Evolutionary conservation across 176 grass and related monocot species (phyloP).

Genomic region (Raddia distichophylla): DNA sequence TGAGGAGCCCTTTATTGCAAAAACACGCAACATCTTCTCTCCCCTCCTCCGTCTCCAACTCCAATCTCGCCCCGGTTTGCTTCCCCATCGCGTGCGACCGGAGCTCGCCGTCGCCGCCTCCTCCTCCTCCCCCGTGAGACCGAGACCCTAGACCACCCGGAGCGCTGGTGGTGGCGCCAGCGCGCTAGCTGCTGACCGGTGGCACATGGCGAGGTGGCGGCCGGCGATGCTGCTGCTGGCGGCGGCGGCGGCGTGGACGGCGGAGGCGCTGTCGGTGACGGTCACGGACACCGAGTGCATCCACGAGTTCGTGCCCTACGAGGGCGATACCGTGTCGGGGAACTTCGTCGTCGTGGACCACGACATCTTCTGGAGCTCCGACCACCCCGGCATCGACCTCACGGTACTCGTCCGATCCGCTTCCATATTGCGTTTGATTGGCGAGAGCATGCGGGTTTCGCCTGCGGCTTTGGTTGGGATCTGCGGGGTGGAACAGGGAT

Average conservation of each 20-base stretch:
- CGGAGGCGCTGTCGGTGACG: conserved; percentile 74
- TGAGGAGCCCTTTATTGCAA: conserved; percentile 41
- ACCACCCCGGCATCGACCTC: conserved; percentile 97
- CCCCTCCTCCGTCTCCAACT: background rate
- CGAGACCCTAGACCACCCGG: background rate
- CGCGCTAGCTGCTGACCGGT: background rate
- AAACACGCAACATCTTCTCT: conserved; percentile 30
- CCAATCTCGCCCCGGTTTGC: conserved; percentile 28
- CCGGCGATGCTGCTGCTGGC: conserved; percentile 41
- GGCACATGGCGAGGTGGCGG: conserved; percentile 47
- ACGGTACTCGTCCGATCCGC: conserved; percentile 46
- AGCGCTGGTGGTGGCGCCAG: background rate
- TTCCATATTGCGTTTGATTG: background rate
- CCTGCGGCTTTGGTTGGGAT: conserved; percentile 32
- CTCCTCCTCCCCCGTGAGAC: background rate
- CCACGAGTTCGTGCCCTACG: conserved; percentile 97
- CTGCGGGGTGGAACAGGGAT: conserved; percentile 29
- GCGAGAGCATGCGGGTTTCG: conserved; percentile 11
- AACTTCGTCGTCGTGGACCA: conserved; percentile 99
- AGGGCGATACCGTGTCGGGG: conserved; percentile 86
- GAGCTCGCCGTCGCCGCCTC: conserved; percentile 7
- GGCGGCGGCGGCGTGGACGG: conserved; percentile 31
- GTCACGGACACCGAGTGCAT: conserved; percentile 92
- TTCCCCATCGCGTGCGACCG: conserved; percentile 18
- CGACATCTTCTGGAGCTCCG: conserved; percentile 96